Evolutionary conservation across 306 rosid species (phyloP).

Genomic region (Aeschynomene evenia): DNA sequence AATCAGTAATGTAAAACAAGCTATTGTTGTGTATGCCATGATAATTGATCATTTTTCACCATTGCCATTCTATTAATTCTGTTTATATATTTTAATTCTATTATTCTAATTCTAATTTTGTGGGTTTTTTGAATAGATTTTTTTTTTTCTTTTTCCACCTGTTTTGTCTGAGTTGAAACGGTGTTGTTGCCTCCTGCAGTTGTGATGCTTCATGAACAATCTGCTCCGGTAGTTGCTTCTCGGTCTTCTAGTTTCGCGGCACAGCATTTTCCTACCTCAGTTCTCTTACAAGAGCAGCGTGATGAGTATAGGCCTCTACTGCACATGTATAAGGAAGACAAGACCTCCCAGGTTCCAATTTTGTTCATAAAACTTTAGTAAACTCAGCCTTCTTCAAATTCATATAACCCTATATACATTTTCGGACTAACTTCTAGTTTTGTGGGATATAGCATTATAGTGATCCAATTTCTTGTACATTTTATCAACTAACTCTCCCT

Average conservation of each 20-base stretch:
- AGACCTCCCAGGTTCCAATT: slow-evolving; percentile 56
- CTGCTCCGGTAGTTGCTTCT: slow-evolving; percentile 45
- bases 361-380: not conserved
- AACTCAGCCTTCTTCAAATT: slow-evolving; percentile 10
- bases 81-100: no score
- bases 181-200: slow-evolving; percentile 41
- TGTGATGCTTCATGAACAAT: slow-evolving; percentile 60
- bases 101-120: no score
- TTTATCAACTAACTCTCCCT: slow-evolving; percentile 17
- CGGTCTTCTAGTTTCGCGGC: slow-evolving; percentile 46
- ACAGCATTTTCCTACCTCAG: slow-evolving; percentile 65
- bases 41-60: no score
- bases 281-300: slow-evolving; percentile 77
- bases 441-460: not conserved
- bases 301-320: slow-evolving; percentile 60
- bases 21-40: no score
- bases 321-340: slow-evolving; percentile 58
- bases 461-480: slow-evolving; percentile 8
- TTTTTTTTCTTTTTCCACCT: not conserved
- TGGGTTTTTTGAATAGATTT: not conserved
- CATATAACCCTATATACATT: not conserved
- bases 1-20: slow-evolving; percentile 2
- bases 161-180: slow-evolving; percentile 10
- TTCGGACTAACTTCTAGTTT: not conserved
- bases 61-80: no score